Evolutionary conservation across 352 stramenopile genomes (phyloP), one percentile per base, ranked within the genome.

Genomic region (Phytophthora colocasiae): DNA sequence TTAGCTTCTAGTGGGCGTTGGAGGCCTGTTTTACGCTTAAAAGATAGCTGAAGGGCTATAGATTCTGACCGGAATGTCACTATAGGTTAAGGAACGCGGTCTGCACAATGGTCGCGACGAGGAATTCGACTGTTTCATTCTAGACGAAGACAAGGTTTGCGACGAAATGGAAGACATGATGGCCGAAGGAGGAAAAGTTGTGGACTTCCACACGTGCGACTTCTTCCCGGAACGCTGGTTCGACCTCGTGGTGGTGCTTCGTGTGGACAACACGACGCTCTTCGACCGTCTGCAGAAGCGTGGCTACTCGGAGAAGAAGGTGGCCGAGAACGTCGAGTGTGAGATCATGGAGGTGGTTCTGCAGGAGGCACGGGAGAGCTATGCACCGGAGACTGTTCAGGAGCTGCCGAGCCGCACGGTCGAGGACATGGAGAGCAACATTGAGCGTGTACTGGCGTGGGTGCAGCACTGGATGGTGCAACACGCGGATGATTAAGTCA

Each of bases 301-400:
- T 61, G 95, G 95, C 26, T 99, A 99, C 77, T 93, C 77, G 59
- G 87, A 98, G 54, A 98, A 98, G 73, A 99, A 99, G 66, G 77
- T 98, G 66, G 67, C 68, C 14, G 96, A 99, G 76, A 99, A 99
- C 73, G 93, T 98, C 71, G 85, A 98, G 77, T 98, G 93, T 62
- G 97, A 99, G 82, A 99, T 99, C 73, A 99, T 99, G 97, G 91
- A 97, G 75, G 93, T 99, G 8, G 92, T 99, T 50, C 74, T 99
- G 10, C 96, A 99, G 54, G 97, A 99, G 57, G 97, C 97, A 19
- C 77, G 80, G 22, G 96, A 99, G 77, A 95, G 83, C 45, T 99
- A 99, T 77, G 91, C 88, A 22, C 39, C 74, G 1, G 91, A 98
- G 63, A 98, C 99, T 70, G 96, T 99, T 22, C 95, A 99, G 66